Evolutionary conservation across 2,329 filamentous ascomycete species (phyloP), one percentile per base, ranked within the genome.

Genomic region (Leptodontidium sp.): DNA sequence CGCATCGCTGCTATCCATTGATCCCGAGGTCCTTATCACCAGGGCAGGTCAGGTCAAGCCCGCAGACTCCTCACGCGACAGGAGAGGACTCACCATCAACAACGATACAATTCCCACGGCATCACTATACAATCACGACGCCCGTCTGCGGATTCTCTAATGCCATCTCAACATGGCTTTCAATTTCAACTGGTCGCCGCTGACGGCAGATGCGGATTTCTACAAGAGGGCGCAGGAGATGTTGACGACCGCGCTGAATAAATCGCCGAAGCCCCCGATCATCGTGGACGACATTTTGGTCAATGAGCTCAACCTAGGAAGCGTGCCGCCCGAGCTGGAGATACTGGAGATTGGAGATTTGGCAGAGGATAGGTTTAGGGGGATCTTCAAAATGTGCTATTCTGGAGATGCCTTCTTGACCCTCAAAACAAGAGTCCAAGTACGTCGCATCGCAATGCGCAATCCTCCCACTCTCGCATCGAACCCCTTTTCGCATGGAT

Each of bases 171-270:
- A 72, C 59, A 99, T 99, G 96, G 96, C 96, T 76, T 99, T 99
- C 92, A 98, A 98, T 86, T 99, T 99, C 92, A 98, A 98, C 93
- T 99, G 96, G 96, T 97, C 94, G 88, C 96, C 96, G 79, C 87
- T 99, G 74, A 96, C 97, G 83, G 95, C 95, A 79, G 96, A 98
- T 84, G 95, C 93, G 78, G 88, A 90, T 76, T 96, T 96, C 82
- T 95, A 95, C 82, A 89, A 92, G 79, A 91, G 94, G 76, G 95
- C 96, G 63, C 92, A 94, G 80, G 94, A 98, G 80, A 92, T 98
- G 81, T 87, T 99, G 76, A 99, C 96, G 32, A 91, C 93, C 68
- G 96, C 96, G 45, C 86, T 99, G 77, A 99, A 99, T 87, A 98
- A 98, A 83, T 96, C 93, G 65, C 94, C 95, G 49, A 98, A 98